Conservation (phyloP, 352 stramenopile genomes). For the Peronospora destructor region DNA sequence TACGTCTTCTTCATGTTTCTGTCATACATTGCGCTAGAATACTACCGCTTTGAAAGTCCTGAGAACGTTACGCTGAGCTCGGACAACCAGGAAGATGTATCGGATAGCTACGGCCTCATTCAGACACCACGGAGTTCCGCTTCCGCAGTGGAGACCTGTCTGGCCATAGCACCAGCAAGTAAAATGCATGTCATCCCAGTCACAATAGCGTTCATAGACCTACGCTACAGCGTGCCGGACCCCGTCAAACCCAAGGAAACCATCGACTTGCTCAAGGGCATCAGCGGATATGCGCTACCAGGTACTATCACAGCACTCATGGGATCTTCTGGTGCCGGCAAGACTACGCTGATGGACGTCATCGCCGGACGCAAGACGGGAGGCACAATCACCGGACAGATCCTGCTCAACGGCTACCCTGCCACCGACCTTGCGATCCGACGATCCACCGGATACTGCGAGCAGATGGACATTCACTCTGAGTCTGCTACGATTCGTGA, state of each 20-base stretch:
- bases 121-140: background rate
- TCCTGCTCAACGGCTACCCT: no score
- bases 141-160: background rate
- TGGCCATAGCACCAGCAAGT: background rate
- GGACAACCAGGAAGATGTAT: background rate
- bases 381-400: no score
- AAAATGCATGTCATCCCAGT: slow-evolving; percentile 5
- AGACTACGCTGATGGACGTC: no score
- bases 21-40: slow-evolving; percentile 13
- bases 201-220: slow-evolving; percentile 14
- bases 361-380: no score
- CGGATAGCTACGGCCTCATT: slow-evolving; percentile 4
- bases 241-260: no score
- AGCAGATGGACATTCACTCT: slow-evolving; percentile 87
- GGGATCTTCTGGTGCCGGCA: no score
- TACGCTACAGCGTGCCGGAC: slow-evolving; percentile 16
- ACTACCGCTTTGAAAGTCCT: slow-evolving; percentile 15
- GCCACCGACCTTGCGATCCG: no score
- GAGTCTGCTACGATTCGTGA: no score
- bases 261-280: no score
- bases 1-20: slow-evolving; percentile 16
- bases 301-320: no score
- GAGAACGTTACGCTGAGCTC: slow-evolving; percentile 3
- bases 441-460: slow-evolving; percentile 35
- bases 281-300: no score